Percentiles rank a stretch among this genome's conserved stretches.
These are phyloP conservation scores for Penicillium sumatraense DNA, from an alignment of 2,329 filamentous ascomycete species.

Conservation along the genomic window DNA sequence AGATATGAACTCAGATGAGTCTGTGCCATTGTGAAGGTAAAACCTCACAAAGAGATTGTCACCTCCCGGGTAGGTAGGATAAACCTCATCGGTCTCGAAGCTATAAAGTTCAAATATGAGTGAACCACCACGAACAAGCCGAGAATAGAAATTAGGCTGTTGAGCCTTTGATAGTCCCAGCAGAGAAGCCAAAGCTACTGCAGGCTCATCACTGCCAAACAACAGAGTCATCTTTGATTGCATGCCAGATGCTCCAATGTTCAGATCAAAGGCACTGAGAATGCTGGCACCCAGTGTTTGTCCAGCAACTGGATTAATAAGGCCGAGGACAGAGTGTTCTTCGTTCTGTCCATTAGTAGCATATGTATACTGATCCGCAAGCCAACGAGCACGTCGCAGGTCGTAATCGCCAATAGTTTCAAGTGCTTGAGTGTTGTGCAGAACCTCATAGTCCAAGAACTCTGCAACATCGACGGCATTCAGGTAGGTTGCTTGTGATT, in stretches of 20 bases:
- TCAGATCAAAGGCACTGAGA: constrained; percentile 43
- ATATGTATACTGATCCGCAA: constrained; percentile 56
- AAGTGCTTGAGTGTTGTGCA: constrained; percentile 55
- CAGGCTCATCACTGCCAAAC: constrained; percentile 56
- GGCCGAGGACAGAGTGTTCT: constrained; percentile 28
- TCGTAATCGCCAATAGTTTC: constrained; percentile 36
- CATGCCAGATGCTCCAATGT: constrained; percentile 43
- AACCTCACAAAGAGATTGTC: constrained; percentile 60
- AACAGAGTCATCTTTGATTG: constrained; percentile 52
- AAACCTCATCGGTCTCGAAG: constrained; percentile 35
- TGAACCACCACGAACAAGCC: constrained; percentile 54
- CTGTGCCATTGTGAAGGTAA: constrained; percentile 61
- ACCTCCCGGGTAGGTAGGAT: constrained; percentile 44
- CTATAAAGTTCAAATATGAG: constrained; percentile 60
- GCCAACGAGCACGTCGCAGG: constrained; percentile 43
- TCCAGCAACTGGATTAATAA: constrained; percentile 47
- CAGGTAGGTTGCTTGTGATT: constrained; percentile 50
- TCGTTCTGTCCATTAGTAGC: constrained; percentile 53
- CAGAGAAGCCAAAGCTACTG: constrained; percentile 57
- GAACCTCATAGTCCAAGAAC: constrained; percentile 58
- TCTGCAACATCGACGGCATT: constrained; percentile 62
- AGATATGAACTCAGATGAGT: constrained; percentile 35
- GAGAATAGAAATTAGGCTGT: constrained; percentile 52
- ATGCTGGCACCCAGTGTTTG: constrained; percentile 47
- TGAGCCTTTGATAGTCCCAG: constrained; percentile 43